Conservation (phyloP, 495 filamentous ascomycete genomes). For the Hypoxylon lienhwacheense region DNA sequence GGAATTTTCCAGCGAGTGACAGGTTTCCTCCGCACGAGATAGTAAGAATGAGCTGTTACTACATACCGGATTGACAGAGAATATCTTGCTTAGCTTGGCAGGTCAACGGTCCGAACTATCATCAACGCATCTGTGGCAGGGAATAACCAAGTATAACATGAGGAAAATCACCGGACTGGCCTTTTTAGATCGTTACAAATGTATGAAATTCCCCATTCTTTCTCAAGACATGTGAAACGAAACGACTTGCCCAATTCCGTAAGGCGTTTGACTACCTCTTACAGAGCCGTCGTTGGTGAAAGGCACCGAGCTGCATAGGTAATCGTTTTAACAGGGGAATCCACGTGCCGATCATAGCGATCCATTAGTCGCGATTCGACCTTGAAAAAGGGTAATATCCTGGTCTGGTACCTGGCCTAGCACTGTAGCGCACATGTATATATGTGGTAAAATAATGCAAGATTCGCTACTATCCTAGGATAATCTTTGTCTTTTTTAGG, state of each 20-base stretch:
- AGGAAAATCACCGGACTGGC: no score
- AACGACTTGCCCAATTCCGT: constrained; percentile 22
- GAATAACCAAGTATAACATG: no score
- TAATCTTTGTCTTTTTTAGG: constrained; percentile 20
- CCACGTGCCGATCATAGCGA: constrained; percentile 33
- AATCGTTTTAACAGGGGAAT: constrained; percentile 28
- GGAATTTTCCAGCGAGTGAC: not conserved
- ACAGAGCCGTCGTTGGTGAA: not conserved
- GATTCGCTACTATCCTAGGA: constrained; percentile 30
- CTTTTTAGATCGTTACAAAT: no score
- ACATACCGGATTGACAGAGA: not conserved
- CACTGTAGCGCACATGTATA: no score
- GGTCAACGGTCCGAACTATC: constrained; percentile 10
- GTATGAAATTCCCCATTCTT: constrained; percentile 7
- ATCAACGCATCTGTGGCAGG: constrained; percentile 9
- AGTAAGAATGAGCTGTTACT: not conserved
- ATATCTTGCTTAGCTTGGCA: constrained; percentile 2
- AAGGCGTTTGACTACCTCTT: constrained; percentile 12
- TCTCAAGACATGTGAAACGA: constrained; percentile 9
- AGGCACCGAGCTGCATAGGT: constrained; percentile 14
- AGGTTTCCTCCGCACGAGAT: constrained; percentile 3
- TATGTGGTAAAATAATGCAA: constrained; percentile 16
- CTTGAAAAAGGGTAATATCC: constrained; percentile 5
- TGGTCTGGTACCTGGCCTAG: no score
- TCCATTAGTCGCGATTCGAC: constrained; percentile 14